Evolutionary conservation across 768 basidiomycete genomes (phyloP).

Genomic region (Pleurotus platypus): DNA sequence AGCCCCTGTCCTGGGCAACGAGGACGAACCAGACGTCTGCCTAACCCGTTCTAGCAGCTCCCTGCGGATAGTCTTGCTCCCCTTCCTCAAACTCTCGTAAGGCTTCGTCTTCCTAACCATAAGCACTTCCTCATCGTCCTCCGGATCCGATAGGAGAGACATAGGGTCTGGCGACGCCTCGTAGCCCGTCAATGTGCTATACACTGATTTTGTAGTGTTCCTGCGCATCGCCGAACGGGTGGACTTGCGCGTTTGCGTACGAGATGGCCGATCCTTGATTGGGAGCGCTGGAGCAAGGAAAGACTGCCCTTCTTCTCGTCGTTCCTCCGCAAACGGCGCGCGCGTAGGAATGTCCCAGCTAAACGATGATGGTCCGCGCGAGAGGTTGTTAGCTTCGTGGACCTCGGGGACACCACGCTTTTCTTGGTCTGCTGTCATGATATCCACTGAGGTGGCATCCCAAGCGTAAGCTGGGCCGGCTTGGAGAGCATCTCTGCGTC

Average conservation of each 20-base stretch:
- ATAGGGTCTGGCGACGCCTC: constrained; percentile 19
- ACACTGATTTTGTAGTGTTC: constrained; percentile 5
- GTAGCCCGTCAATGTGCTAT: constrained; percentile 14
- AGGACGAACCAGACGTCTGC: constrained; percentile 17
- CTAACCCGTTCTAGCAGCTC: constrained; percentile 43
- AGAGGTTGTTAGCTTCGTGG: not conserved
- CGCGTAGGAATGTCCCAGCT: constrained; percentile 6
- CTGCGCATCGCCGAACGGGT: constrained; percentile 9
- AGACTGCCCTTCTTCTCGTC: constrained; percentile 18
- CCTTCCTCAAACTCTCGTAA: constrained; percentile 42
- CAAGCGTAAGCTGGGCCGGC: constrained; percentile 17
- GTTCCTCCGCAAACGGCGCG: not conserved
- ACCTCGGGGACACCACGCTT: not conserved
- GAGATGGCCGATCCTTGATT: not conserved
- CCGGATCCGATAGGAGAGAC: constrained; percentile 19
- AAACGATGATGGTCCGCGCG: constrained; percentile 15
- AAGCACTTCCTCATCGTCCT: constrained; percentile 1
- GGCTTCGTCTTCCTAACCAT: constrained; percentile 22
- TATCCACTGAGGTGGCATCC: constrained; percentile 16
- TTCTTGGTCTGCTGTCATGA: constrained; percentile 9
- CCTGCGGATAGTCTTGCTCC: constrained; percentile 45
- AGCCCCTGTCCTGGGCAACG: constrained; percentile 11
- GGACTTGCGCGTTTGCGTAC: constrained; percentile 3
- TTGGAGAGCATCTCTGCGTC: constrained; percentile 10
- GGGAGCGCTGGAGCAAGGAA: constrained; percentile 18